Evolutionary conservation across 148 eudicot species (phyloP).

Genomic region (Camellia granthamiana): DNA sequence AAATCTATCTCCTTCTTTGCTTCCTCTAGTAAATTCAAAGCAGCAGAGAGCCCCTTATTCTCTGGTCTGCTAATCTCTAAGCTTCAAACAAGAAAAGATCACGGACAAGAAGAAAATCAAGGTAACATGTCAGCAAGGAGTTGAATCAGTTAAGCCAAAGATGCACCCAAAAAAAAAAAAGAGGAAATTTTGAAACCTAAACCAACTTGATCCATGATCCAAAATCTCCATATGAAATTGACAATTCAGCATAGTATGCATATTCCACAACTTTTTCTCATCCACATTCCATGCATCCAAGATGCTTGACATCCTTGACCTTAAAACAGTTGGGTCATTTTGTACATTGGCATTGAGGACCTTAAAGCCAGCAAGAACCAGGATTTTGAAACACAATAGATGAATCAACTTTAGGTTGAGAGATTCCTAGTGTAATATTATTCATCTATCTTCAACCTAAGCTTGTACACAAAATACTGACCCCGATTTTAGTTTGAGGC

Average conservation of each 20-base stretch:
- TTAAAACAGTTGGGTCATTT: neutral
- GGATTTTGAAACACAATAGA: neutral
- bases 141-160: neutral
- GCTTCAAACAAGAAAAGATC: constrained; percentile 55
- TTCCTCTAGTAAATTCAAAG: constrained; percentile 62
- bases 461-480: neutral
- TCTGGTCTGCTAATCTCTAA: constrained; percentile 93
- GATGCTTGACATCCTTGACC: neutral
- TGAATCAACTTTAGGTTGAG: neutral
- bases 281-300: neutral
- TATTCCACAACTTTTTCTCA: neutral
- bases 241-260: neutral
- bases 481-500: no score
- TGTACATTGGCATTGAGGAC: neutral
- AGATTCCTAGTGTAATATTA: neutral
- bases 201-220: neutral
- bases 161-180: neutral
- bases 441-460: neutral
- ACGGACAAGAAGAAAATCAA: neutral
- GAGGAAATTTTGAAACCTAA: neutral
- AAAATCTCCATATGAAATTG: no score
- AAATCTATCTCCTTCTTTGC: constrained; percentile 86
- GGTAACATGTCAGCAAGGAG: neutral
- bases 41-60: constrained; percentile 75
- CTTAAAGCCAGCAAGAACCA: neutral